Evolutionary conservation across 2,329 filamentous ascomycete species (phyloP), one percentile per base, ranked within the genome.

Genomic region (Drechslerella dactyloides): DNA sequence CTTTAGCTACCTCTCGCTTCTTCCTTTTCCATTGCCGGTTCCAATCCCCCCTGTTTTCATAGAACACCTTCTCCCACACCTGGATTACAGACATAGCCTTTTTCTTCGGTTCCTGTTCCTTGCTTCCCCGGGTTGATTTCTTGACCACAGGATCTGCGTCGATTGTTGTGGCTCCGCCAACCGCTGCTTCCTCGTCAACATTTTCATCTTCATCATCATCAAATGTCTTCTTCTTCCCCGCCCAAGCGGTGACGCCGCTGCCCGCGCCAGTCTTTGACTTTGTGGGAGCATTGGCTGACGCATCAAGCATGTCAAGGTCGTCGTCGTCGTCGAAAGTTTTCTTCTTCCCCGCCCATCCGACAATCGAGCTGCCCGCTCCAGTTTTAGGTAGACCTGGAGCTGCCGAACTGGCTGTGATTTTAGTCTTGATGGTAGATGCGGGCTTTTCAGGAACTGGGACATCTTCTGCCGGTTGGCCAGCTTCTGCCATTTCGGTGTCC

Each of bases 21-120:
- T 87, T 81, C 77, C 82, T 84, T 81, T 87, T 88, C 87, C 87
- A 90, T 13, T 85, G 85, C 59, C 84, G 80, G 77, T 88, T 89
- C 59, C 88, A 80, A 42, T 89, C 85, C 1, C 87, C 84, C 15
- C 87, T 81, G 73, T 88, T 85, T 75, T 88, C 85, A 83, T 86
- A 89, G 79, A 90, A 90, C 83, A 85, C 88, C 63, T 85, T 84
- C 77, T 87, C 76, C 76, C 76, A 77, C 0, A 69, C 46, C 19
- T 74, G 69, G 11, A 30, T 23, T 60, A 70, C n/a, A 3, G 66
- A 50, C 24, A 70, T 27, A 1, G 27, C 27, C 10, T 54, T 74
- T 1, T 72, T 69, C 10, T 75, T 74, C 7, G 57, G 63, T n/a
- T 75, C 74, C 5, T 73, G 66, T 1, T 76, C 68, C 15, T 76